Conservation (phyloP, 192 early-diverging fungal species). For the Backusella circina region DNA sequence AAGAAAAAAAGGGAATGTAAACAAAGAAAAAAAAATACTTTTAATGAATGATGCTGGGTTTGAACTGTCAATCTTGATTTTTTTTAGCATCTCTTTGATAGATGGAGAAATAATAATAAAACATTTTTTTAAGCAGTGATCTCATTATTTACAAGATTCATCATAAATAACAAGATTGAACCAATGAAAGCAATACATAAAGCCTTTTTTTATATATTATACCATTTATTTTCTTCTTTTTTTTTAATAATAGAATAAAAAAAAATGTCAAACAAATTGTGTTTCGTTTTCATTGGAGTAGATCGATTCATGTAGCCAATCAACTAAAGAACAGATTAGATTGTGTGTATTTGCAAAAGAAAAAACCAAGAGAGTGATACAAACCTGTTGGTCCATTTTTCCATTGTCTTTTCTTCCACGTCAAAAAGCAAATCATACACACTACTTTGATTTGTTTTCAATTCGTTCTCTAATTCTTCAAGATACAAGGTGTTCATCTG, state of each 20-base stretch:
- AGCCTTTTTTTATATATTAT: no score
- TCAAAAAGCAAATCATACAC: neutral
- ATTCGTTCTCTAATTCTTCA: neutral
- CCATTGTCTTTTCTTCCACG: slow-evolving; percentile 3
- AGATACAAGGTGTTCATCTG: slow-evolving; percentile 8
- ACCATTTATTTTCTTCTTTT: no score
- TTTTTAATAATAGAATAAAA: neutral
- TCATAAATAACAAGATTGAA: no score
- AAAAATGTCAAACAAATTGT: neutral
- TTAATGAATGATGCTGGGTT: no score
- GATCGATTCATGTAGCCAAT: neutral
- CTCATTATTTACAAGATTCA: no score
- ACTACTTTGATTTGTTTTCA: neutral
- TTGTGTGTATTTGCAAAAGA: no score
- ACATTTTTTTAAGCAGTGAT: no score
- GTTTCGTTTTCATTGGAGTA: neutral
- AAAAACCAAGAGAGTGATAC: neutral
- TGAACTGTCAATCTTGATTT: neutral
- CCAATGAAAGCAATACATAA: no score
- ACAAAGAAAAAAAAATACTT: neutral
- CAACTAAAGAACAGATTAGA: neutral
- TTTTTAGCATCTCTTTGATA: neutral
- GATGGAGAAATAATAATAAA: neutral
- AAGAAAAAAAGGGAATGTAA: neutral
- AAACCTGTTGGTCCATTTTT: slow-evolving; percentile 8